Conservation (phyloP, 768 basidiomycete species). For the Daedaleopsis sinensis region DNA sequence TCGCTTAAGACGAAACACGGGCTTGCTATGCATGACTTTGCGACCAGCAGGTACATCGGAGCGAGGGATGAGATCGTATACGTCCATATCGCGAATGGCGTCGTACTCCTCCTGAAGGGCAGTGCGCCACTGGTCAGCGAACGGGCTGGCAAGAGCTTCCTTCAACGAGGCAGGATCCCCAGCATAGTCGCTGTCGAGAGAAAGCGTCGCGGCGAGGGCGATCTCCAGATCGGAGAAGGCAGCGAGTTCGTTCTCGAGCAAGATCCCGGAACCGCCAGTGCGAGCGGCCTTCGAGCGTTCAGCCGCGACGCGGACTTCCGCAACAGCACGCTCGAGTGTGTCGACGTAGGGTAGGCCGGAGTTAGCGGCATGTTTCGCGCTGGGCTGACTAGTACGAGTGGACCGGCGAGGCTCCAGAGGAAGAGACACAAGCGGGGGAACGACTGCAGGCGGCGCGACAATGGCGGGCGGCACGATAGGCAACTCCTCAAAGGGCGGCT, state of each 20-base stretch:
- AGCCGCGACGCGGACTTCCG: conserved; percentile 10
- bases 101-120: conserved; percentile 29
- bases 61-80: conserved; percentile 27
- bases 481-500: too few species aligned
- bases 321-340: conserved; percentile 1
- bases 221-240: not conserved
- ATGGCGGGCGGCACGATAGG: too few species aligned
- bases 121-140: conserved; percentile 23
- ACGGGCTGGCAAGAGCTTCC: conserved; percentile 25
- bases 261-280: not conserved
- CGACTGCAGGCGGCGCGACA: too few species aligned
- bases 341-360: conserved; percentile 4
- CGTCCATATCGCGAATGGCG: conserved; percentile 16
- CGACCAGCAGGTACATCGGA: conserved; percentile 19
- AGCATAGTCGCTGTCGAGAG: conserved; percentile 14
- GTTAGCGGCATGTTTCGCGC: not conserved
- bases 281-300: not conserved
- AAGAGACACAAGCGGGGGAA: not conserved
- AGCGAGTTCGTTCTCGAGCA: not conserved
- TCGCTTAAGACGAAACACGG: conserved; percentile 33
- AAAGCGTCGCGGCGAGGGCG: conserved; percentile 22
- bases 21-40: conserved; percentile 14
- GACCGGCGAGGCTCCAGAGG: not conserved
- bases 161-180: conserved; percentile 23
- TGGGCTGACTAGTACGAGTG: not conserved